These are phyloP conservation scores for Magnaporthales sp. DNA, from an alignment of 2,329 filamentous ascomycete species.

Conservation along the genomic window DNA sequence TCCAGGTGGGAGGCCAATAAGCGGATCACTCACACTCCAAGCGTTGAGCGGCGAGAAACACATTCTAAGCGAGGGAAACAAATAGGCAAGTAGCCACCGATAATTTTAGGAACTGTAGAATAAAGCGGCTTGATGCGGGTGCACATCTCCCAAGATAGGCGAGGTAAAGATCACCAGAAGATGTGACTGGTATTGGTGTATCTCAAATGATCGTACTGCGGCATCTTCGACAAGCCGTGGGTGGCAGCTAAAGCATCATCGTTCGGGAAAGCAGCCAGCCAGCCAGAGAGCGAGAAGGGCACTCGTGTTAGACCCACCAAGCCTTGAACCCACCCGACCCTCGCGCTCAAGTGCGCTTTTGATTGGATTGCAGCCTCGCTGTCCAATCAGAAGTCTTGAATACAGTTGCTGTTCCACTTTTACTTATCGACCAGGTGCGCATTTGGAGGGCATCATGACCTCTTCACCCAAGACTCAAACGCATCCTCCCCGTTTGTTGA, in stretches of 20 bases:
- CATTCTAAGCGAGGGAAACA: not conserved
- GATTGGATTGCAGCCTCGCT: not conserved
- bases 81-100: not conserved
- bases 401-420: not conserved
- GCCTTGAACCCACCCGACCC: not conserved
- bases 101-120: not conserved
- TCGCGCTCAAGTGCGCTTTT: not conserved
- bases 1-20: not conserved
- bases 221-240: not conserved
- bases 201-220: not conserved
- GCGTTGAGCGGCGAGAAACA: not conserved
- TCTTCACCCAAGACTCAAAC: not conserved
- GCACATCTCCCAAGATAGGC: not conserved
- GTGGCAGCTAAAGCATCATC: not conserved
- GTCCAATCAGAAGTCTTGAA: not conserved
- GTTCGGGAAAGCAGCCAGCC: not conserved
- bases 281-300: not conserved
- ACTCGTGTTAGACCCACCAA: not conserved
- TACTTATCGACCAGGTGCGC: not conserved
- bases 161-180: not conserved
- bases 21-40: not conserved
- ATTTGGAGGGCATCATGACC: conserved; percentile 1
- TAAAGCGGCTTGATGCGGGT: not conserved
- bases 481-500: not conserved
- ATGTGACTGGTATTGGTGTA: not conserved